Percentiles rank a stretch among this genome's conserved stretches.
Evolutionary conservation across 2,329 filamentous ascomycete genomes (phyloP).

Genomic region (Aureobasidium sp.): DNA sequence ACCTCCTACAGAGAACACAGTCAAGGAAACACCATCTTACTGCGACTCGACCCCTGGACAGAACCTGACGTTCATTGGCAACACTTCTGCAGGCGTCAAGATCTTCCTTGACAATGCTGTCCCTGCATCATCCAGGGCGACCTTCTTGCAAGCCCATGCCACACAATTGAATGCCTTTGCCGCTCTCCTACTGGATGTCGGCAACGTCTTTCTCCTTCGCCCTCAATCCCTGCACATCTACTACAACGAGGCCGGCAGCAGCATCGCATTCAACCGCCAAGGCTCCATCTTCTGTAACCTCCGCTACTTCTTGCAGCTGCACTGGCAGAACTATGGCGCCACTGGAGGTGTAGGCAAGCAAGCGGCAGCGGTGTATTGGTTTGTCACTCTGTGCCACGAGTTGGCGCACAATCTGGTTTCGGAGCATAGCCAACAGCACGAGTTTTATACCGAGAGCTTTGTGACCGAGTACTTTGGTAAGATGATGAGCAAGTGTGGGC

Average conservation of each 20-base stretch:
- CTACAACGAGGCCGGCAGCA: slow-evolving; percentile 69
- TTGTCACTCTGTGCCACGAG: slow-evolving; percentile 92
- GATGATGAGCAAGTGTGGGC: slow-evolving; percentile 52
- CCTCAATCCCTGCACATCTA: slow-evolving; percentile 73
- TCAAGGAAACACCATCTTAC: slow-evolving; percentile 74
- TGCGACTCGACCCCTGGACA: slow-evolving; percentile 72
- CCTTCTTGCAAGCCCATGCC: slow-evolving; percentile 58
- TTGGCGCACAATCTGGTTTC: slow-evolving; percentile 86
- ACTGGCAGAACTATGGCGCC: slow-evolving; percentile 44
- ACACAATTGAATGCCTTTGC: slow-evolving; percentile 63
- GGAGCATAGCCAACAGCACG: slow-evolving; percentile 71
- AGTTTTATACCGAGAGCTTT: slow-evolving; percentile 78
- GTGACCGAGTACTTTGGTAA: slow-evolving; percentile 69
- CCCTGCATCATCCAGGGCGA: slow-evolving; percentile 37
- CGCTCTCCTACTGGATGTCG: slow-evolving; percentile 60
- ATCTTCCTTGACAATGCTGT: slow-evolving; percentile 61
- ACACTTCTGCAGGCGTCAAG: slow-evolving; percentile 64
- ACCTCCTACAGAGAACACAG: slow-evolving; percentile 61
- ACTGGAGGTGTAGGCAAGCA: slow-evolving; percentile 44
- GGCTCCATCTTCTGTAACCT: slow-evolving; percentile 93
- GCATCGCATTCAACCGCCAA: slow-evolving; percentile 85
- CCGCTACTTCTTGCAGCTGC: slow-evolving; percentile 75
- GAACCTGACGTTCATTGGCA: slow-evolving; percentile 64
- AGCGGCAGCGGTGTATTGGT: slow-evolving; percentile 81
- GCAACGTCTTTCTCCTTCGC: slow-evolving; percentile 64